A percentile compares a stretch with the other conserved stretches of the same genome.
phyloP scores from a whole-genome alignment of 768 basidiomycete species.

The Chalciporus chontae region DNA sequence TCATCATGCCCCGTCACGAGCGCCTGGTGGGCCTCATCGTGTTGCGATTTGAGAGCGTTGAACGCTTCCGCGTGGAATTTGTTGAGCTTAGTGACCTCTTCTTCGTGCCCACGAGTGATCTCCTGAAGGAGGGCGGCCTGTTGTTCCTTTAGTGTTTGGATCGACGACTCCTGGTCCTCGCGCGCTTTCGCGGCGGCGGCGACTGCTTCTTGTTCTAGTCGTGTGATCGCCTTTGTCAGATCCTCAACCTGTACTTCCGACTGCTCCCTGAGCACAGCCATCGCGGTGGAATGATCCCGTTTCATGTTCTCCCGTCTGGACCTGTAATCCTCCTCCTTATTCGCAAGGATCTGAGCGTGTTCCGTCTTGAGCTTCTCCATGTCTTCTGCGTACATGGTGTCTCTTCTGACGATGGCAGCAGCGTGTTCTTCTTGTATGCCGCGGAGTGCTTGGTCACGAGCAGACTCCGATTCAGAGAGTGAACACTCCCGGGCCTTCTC shows the following conservation, averaged over 20 bases:
- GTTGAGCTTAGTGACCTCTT: constrained; percentile 49
- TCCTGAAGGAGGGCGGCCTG: constrained; percentile 54
- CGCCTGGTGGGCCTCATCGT: constrained; percentile 35
- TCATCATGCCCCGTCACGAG: constrained; percentile 43
- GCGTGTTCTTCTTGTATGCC: constrained; percentile 72
- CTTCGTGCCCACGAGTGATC: constrained; percentile 53
- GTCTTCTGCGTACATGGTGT: constrained; percentile 61
- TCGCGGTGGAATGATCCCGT: constrained; percentile 33
- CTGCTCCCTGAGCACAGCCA: constrained; percentile 30
- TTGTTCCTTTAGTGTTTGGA: constrained; percentile 49
- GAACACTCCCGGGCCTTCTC: constrained; percentile 76
- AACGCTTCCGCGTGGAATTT: constrained; percentile 44
- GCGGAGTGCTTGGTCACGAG: constrained; percentile 57
- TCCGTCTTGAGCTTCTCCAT: constrained; percentile 62
- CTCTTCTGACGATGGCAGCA: constrained; percentile 62
- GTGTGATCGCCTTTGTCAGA: constrained; percentile 52
- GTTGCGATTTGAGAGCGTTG: constrained; percentile 23
- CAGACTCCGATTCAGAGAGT: constrained; percentile 69
- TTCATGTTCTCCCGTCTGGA: constrained; percentile 31
- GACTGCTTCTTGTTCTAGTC: constrained; percentile 46
- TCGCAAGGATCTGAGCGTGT: constrained; percentile 49
- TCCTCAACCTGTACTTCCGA: constrained; percentile 51
- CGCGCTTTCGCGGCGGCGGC: constrained; percentile 36
- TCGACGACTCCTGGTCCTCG: constrained; percentile 47
- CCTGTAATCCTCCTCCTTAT: constrained; percentile 60